Evolutionary conservation across 2,329 filamentous ascomycete species (phyloP), one percentile per base, ranked within the genome.

Genomic region (Amauroascus verrucosus): DNA sequence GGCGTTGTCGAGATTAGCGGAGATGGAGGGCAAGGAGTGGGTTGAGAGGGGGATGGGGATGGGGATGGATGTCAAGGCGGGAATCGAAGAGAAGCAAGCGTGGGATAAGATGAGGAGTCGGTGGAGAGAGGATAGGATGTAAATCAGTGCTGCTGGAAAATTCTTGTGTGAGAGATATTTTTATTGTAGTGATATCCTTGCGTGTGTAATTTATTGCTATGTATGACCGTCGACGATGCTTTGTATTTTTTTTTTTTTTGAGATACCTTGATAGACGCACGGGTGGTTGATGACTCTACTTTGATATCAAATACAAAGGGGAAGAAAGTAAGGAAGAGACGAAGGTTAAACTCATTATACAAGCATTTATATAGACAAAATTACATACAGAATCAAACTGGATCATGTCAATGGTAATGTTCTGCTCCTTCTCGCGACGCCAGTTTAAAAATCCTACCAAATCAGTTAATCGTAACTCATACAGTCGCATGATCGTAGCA

Each of bases 21-120:
- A 97, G 70, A 98, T 98, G 93, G 88, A 89, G 18, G 93, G 88
- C 67, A 81, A 83, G 67, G 86, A 96, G 67, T 98, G 93, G 93
- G 86, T 97, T 2, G 91, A 97, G 71, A 72, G 89, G 13, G 90
- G 81, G 0, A 57, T 83, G 66, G 75, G 73, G 0, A 63, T 76
- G 50, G 75, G 74, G 0, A 66, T 75, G 59, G 68, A 70, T 63
- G 67, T 65, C 30, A 61, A 67, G 44, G 67, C 74, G 20, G 72
- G 72, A 0, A 66, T 72, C 56, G 64, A 67, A 33, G 75, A 77
- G 57, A 71, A 68, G 46, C 70, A 74, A 51, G 70, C 69, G 20
- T 78, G 74, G 72, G 62, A 70, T 61, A 73, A 71, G 62, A 72
- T 72, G 18, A 66, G 75, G 59, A 74, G 71, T 60, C 67, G 70